A percentile compares a stretch with the other conserved stretches of the same genome.
These are phyloP conservation scores for Lactarius evosmus DNA, from an alignment of 768 basidiomycete genomes.

Conservation along the genomic window DNA sequence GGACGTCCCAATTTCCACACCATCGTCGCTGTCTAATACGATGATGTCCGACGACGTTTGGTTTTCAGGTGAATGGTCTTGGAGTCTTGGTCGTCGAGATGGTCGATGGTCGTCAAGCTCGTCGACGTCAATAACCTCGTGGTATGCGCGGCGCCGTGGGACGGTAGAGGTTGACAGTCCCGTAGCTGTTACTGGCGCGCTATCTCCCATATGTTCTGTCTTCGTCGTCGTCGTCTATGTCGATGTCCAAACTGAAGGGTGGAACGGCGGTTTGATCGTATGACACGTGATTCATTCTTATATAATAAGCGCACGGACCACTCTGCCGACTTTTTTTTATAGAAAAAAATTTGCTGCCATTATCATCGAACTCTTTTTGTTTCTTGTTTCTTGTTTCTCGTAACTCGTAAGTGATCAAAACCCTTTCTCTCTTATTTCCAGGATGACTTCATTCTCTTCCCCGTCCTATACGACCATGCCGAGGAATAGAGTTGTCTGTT, in stretches of 20 bases:
- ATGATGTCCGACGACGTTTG: constrained; percentile 30
- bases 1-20: constrained; percentile 29
- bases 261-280: not conserved
- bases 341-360: not conserved
- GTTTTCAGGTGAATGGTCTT: not conserved
- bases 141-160: constrained; percentile 25
- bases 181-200: constrained; percentile 1
- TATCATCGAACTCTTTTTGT: not conserved
- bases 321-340: not conserved
- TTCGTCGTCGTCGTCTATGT: constrained; percentile 9
- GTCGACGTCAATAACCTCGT: constrained; percentile 47
- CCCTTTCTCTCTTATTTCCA: not conserved
- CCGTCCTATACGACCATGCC: constrained; percentile 89
- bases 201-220: constrained; percentile 3
- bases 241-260: constrained; percentile 6
- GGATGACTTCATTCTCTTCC: constrained; percentile 88
- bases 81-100: constrained; percentile 19
- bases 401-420: not conserved
- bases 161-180: constrained; percentile 8
- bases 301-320: constrained; percentile 25
- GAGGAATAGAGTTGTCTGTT: constrained; percentile 78
- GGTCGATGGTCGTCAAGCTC: constrained; percentile 35
- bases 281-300: constrained; percentile 11
- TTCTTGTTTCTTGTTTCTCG: not conserved
- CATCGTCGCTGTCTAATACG: constrained; percentile 43